Conservation (phyloP, 306 rosid species). For the Acacia melanoxylon region DNA sequence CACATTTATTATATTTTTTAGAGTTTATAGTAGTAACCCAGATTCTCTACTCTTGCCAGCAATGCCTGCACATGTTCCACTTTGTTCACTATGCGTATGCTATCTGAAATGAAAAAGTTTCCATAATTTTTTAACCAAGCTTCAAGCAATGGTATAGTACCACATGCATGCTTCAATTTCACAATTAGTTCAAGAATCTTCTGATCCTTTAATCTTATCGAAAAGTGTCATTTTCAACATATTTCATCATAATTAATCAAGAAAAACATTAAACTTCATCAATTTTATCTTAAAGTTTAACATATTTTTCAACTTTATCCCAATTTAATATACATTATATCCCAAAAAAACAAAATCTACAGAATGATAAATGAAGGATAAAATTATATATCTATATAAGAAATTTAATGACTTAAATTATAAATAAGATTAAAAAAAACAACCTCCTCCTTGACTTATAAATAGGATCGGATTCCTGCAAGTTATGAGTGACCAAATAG, state of each 20-base stretch:
- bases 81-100: not conserved
- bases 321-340: too few species aligned
- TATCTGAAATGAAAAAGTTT: conserved; percentile 29
- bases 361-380: too few species aligned
- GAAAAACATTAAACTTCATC: too few species aligned
- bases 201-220: not conserved
- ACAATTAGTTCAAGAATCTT: not conserved
- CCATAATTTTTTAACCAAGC: conserved; percentile 32
- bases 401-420: too few species aligned
- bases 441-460: too few species aligned
- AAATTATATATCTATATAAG: too few species aligned
- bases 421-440: too few species aligned
- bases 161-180: conserved; percentile 31
- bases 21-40: not conserved
- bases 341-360: too few species aligned
- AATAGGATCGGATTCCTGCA: not conserved
- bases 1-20: not conserved
- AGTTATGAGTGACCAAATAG: conserved; percentile 3
- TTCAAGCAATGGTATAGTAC: conserved; percentile 37
- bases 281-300: too few species aligned
- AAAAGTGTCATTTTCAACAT: too few species aligned
- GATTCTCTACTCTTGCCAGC: conserved; percentile 17
- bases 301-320: too few species aligned
- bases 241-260: too few species aligned
- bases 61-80: conserved; percentile 37